Evolutionary conservation across 768 basidiomycete species (phyloP).

Genomic region (Rubroboletus pulcherrimus): DNA sequence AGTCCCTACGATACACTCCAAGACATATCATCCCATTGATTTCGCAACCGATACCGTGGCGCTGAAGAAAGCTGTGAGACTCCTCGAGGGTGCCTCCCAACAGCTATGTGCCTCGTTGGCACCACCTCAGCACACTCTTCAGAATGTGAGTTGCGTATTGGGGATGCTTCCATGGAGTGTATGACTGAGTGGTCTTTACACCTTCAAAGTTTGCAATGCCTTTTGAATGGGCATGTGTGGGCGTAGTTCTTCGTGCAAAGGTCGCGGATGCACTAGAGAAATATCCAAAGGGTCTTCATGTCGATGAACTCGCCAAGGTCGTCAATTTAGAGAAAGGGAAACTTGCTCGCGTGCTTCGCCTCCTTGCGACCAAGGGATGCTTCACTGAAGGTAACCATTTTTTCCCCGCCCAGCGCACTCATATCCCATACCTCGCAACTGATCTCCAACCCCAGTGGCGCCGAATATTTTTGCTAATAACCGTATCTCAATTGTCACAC

Average conservation of each 20-base stretch:
- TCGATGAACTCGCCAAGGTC: slow-evolving; percentile 23
- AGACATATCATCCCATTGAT: slow-evolving; percentile 22
- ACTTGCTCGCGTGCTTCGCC: slow-evolving; percentile 29
- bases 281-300: slow-evolving; percentile 28
- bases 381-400: slow-evolving; percentile 28
- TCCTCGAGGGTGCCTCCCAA: slow-evolving; percentile 27
- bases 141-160: slow-evolving; percentile 15
- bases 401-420: not conserved
- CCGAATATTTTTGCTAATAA: slow-evolving; percentile 32
- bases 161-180: not conserved
- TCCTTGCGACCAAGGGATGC: slow-evolving; percentile 29
- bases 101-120: slow-evolving; percentile 27
- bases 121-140: slow-evolving; percentile 27
- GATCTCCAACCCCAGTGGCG: slow-evolving; percentile 13
- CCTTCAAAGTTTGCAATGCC: slow-evolving; percentile 13
- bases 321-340: slow-evolving; percentile 30
- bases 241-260: slow-evolving; percentile 22
- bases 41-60: slow-evolving; percentile 15
- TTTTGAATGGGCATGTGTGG: slow-evolving; percentile 27
- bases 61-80: slow-evolving; percentile 25
- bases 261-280: slow-evolving; percentile 27
- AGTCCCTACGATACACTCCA: slow-evolving; percentile 26
- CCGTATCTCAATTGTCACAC: slow-evolving; percentile 30
- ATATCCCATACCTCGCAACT: not conserved
- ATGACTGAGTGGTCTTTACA: not conserved